These are phyloP conservation scores for Sclerotinia nivalis DNA, from an alignment of 2,329 filamentous ascomycete genomes.

Conservation along the genomic window DNA sequence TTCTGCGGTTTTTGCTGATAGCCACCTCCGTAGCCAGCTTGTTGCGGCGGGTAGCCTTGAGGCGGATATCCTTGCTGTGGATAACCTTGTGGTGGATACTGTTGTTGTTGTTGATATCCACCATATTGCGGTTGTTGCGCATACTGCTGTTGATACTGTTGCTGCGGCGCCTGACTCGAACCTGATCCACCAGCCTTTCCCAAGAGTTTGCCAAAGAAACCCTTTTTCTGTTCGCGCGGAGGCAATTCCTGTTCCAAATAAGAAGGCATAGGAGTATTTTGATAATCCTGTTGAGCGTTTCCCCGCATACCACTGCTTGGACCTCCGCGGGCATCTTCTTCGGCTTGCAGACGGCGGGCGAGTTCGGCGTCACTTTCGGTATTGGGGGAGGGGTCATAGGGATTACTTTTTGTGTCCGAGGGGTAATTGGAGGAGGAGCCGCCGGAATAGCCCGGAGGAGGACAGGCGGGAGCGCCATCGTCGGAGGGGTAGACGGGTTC, in stretches of 20 bases:
- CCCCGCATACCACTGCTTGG: slow-evolving; percentile 21
- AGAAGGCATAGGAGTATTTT: slow-evolving; percentile 36
- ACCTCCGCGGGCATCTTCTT: slow-evolving; percentile 67
- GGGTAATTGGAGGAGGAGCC: slow-evolving; percentile 19
- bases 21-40: slow-evolving; percentile 36
- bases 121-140: slow-evolving; percentile 21
- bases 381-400: slow-evolving; percentile 52
- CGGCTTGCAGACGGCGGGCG: slow-evolving; percentile 76
- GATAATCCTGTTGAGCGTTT: slow-evolving; percentile 34
- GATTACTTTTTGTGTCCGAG: slow-evolving; percentile 66
- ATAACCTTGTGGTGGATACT: slow-evolving; percentile 43
- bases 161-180: slow-evolving; percentile 33
- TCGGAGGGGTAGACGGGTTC: slow-evolving; percentile 63
- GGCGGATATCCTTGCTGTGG: slow-evolving; percentile 42
- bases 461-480: slow-evolving; percentile 52
- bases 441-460: slow-evolving; percentile 60
- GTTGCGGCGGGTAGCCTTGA: slow-evolving; percentile 39
- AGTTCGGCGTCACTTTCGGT: slow-evolving; percentile 69
- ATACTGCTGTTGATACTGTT: slow-evolving; percentile 34
- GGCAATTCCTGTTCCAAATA: slow-evolving; percentile 44
- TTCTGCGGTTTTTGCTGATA: slow-evolving; percentile 45
- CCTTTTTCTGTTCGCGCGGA: slow-evolving; percentile 46
- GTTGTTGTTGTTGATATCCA: slow-evolving; percentile 37
- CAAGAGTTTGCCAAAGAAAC: slow-evolving; percentile 55
- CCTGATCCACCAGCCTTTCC: slow-evolving; percentile 38